A percentile compares a stretch with the other conserved stretches of the same genome.
These are phyloP conservation scores for Paxillus involutus DNA, from an alignment of 768 basidiomycete genomes.

Conservation along the genomic window DNA sequence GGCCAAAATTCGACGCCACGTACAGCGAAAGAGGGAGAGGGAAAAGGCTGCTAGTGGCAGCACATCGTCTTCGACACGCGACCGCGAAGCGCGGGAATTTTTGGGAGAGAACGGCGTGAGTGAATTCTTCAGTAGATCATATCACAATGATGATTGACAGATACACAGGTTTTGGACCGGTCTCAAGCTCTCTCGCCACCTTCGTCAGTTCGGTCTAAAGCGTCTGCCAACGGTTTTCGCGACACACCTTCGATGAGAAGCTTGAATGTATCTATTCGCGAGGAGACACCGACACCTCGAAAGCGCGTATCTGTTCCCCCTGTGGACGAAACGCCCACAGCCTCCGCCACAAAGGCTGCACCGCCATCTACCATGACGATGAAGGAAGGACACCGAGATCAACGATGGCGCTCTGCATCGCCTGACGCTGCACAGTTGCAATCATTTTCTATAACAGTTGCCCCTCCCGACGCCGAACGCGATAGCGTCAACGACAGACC, in stretches of 20 bases:
- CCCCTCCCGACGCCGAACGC: slow-evolving; percentile 33
- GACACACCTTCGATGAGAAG: slow-evolving; percentile 26
- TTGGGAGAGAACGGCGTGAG: slow-evolving; percentile 45
- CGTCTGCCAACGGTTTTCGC: slow-evolving; percentile 21
- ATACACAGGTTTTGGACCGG: slow-evolving; percentile 5
- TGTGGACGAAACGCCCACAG: slow-evolving; percentile 4
- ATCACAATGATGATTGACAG: background rate
- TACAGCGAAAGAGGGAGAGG: slow-evolving; percentile 80
- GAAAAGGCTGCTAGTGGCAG: slow-evolving; percentile 40
- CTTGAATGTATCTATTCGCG: slow-evolving; percentile 11
- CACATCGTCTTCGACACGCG: slow-evolving; percentile 24
- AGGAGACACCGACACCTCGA: slow-evolving; percentile 3
- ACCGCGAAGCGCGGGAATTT: slow-evolving; percentile 23
- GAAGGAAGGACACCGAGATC: slow-evolving; percentile 13
- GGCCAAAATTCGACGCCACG: slow-evolving; percentile 86
- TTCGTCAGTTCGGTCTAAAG: slow-evolving; percentile 21
- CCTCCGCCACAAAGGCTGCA: background rate
- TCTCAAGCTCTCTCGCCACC: slow-evolving; percentile 1
- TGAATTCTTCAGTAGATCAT: slow-evolving; percentile 4
- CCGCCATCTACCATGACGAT: slow-evolving; percentile 16
- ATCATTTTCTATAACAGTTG: slow-evolving; percentile 43
- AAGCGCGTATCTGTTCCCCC: slow-evolving; percentile 14
- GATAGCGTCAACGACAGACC: slow-evolving; percentile 4
- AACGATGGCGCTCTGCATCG: slow-evolving; percentile 9
- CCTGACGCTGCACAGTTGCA: slow-evolving; percentile 30